Base-by-base conservation (phyloP, 768 basidiomycete species). In the Tylopilus plumbeoviolaceoides region DNA sequence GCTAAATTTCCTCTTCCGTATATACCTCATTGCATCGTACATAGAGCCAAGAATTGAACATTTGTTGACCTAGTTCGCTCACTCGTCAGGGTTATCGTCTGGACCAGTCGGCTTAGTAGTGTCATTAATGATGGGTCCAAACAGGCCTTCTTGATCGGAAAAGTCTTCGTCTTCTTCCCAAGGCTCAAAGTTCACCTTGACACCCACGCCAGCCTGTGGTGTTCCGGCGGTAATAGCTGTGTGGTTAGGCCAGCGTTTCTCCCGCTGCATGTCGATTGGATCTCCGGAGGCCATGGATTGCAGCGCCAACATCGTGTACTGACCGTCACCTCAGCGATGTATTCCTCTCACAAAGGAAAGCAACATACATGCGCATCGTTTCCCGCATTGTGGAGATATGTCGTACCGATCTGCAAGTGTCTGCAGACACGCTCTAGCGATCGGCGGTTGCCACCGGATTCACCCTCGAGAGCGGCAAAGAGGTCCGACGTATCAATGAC, bases 371-470 rank as follows among this genome's bases (percentile, higher is more conserved):
- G 78, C 1, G 91, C 90, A 65, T 93, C 89, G 62, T 92, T 93
- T 0, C 90, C 91, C 1, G 89, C 90, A 62, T 94, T 95, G 74
- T 92, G 92, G 52, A 87, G 69, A 59, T 76, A 73, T 31, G 75
- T 58, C 1, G 80, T 78, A 0, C 70, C 57, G 46, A 91, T 75
- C 46, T 82, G 78, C 20, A 94, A 75, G 47, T 84, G 79, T 43
- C 73, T 71, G 67, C 85, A 88, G 28, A 83, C 76, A 36, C 81
- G 78, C 55, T 79, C 79, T 20, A 95, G 77, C 1, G 74, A 71
- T 44, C 79, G 70, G 40, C 77, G 76, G 64, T 85, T 76, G 47
- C 73, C 73, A 3, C 73, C 67, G 2, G 72, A 71, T 53, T 80
- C 78, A 9, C 89, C 89, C 48, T 86, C 79, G 23, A 95, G 73